A percentile compares a stretch with the other conserved stretches of the same genome.
Conservation (phyloP, 1,284 basidiomycete genomes). For the Cutaneotrichosporon spelunceum region DNA sequence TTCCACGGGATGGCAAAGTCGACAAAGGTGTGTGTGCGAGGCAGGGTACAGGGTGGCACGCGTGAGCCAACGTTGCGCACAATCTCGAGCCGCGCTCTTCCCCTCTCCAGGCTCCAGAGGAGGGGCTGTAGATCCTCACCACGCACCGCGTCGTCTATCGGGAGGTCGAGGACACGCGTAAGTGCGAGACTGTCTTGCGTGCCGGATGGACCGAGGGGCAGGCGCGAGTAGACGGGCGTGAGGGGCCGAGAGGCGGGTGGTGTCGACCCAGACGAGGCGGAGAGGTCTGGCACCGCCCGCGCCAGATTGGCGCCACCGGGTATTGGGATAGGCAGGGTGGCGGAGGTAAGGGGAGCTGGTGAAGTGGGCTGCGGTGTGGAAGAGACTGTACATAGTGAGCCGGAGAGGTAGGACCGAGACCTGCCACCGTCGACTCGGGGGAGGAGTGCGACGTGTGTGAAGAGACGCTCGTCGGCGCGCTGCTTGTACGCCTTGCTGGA, state of each 20-base stretch:
- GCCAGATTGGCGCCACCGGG: not conserved
- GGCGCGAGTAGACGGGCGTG: not conserved
- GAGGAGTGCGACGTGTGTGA: constrained; percentile 1
- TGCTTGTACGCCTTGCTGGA: constrained; percentile 9
- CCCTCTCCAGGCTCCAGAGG: not conserved
- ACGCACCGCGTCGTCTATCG: not conserved
- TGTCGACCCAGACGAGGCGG: not conserved
- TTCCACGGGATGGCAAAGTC: constrained; percentile 8
- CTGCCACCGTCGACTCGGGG: not conserved
- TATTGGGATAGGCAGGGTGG: not conserved
- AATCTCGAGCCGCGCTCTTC: not conserved
- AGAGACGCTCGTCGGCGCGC: constrained; percentile 7
- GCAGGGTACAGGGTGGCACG: not conserved
- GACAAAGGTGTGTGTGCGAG: constrained; percentile 1
- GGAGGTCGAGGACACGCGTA: not conserved
- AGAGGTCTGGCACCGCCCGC: not conserved
- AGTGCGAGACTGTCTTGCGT: not conserved
- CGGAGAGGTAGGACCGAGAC: not conserved
- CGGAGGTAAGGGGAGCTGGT: not conserved
- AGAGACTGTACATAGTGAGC: not conserved
- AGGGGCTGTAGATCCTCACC: constrained; percentile 1
- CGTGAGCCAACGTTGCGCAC: not conserved
- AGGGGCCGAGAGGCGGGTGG: not conserved
- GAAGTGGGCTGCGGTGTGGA: not conserved
- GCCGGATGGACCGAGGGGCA: not conserved